phyloP scores from a whole-genome alignment of 2,329 filamentous ascomycete species.

The Conoideocrella luteorostrata region DNA sequence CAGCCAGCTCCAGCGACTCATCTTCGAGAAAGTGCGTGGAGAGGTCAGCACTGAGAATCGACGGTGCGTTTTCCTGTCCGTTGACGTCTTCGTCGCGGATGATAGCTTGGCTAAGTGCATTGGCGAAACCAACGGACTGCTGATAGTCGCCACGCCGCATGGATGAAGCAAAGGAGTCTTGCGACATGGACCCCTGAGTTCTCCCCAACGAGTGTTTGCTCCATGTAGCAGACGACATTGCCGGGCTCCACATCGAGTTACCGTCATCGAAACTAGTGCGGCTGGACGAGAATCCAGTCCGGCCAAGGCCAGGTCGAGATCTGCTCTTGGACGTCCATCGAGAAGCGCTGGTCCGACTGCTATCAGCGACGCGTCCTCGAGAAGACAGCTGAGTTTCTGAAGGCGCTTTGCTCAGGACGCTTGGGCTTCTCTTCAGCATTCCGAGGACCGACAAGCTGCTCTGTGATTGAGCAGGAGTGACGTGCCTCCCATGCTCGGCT shows the following conservation, averaged over 20 bases:
- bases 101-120: constrained; percentile 91
- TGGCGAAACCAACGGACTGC: constrained; percentile 95
- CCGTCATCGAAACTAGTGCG: constrained; percentile 90
- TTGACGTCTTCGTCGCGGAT: constrained; percentile 76
- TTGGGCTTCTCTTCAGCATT: constrained; percentile 79
- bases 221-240: constrained; percentile 83
- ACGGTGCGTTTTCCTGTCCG: constrained; percentile 39
- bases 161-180: constrained; percentile 79
- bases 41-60: constrained; percentile 54
- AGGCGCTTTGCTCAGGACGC: constrained; percentile 85
- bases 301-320: constrained; percentile 66
- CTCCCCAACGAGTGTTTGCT: constrained; percentile 89
- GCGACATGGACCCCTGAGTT: constrained; percentile 84
- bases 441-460: constrained; percentile 67
- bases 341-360: constrained; percentile 45
- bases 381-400: constrained; percentile 69
- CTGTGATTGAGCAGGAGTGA: constrained; percentile 35
- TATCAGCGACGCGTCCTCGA: constrained; percentile 65
- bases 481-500: constrained; percentile 43
- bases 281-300: constrained; percentile 80
- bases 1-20: constrained; percentile 82
- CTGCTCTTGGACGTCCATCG: constrained; percentile 83
- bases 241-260: constrained; percentile 83
- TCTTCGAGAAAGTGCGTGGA: constrained; percentile 73
- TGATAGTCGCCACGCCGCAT: constrained; percentile 78